phyloP scores from a whole-genome alignment of 139 green algal genomes.

The Picochlorum sp. region DNA sequence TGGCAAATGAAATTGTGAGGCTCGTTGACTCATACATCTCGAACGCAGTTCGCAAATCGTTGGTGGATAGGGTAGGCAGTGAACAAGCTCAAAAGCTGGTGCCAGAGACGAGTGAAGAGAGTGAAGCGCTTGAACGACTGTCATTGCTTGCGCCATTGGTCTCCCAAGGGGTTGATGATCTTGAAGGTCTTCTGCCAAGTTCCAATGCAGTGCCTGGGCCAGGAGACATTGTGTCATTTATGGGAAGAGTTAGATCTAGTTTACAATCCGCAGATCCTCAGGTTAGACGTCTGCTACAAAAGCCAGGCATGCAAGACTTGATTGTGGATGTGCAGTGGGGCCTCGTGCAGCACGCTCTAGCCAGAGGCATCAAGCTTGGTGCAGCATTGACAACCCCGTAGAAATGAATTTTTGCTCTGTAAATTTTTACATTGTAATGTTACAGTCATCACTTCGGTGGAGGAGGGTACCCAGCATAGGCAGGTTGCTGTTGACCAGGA shows the following conservation, averaged over 20 bases:
- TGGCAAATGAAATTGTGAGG: conserved; percentile 59
- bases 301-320: conserved; percentile 51
- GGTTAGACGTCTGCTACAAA: conserved; percentile 33
- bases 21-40: conserved; percentile 52
- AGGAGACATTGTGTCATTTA: conserved; percentile 31
- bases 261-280: conserved; percentile 22
- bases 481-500: neutral
- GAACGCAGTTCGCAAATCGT: neutral
- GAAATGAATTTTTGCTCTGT: no score
- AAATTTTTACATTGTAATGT: no score
- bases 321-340: conserved; percentile 41
- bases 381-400: conserved; percentile 2
- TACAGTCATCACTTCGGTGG: neutral
- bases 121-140: conserved; percentile 29
- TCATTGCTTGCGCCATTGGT: conserved; percentile 31
- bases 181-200: conserved; percentile 11
- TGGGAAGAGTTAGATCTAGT: conserved; percentile 23
- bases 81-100: conserved; percentile 41
- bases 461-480: conserved; percentile 9
- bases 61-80: conserved; percentile 22
- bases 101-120: conserved; percentile 43
- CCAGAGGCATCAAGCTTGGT: conserved; percentile 63
- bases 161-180: conserved; percentile 1
- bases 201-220: no score
- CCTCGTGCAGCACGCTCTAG: conserved; percentile 52